Evolutionary conservation across 345 rosid genomes (phyloP).

Genomic region (Iberis pinnata): DNA sequence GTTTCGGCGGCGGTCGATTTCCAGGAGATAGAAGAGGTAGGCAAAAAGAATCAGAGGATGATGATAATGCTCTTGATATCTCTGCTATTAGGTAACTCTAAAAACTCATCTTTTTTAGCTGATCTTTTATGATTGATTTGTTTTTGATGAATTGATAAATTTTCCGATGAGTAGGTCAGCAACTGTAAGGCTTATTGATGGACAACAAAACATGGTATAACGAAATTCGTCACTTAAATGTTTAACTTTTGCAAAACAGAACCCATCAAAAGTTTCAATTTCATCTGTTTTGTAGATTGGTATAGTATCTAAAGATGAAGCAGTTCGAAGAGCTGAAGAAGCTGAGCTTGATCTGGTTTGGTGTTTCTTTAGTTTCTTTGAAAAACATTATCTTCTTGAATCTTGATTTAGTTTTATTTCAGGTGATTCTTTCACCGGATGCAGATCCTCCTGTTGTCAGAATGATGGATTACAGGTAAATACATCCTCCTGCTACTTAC

Average conservation of each 20-base stretch:
- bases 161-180: no score
- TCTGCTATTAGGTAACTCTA: constrained; percentile 51
- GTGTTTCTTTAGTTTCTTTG: neutral
- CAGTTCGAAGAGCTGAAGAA: constrained; percentile 72
- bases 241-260: neutral
- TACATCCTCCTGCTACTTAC: neutral
- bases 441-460: constrained; percentile 88
- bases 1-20: constrained; percentile 45
- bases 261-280: neutral
- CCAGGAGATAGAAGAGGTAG: constrained; percentile 43
- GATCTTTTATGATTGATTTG: no score
- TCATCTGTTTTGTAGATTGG: constrained; percentile 41
- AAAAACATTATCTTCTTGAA: neutral
- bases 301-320: constrained; percentile 53
- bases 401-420: constrained; percentile 16
- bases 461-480: constrained; percentile 86
- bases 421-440: constrained; percentile 88
- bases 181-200: constrained; percentile 76
- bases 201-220: constrained; percentile 69
- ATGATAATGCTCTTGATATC: constrained; percentile 51
- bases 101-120: no score
- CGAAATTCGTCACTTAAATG: neutral
- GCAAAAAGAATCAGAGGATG: constrained; percentile 43
- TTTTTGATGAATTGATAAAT: no score
- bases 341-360: constrained; percentile 83